Evolutionary conservation across 305 asterid genomes (phyloP), one percentile per base, ranked within the genome.

Genomic region (Fraxinus platypoda): DNA sequence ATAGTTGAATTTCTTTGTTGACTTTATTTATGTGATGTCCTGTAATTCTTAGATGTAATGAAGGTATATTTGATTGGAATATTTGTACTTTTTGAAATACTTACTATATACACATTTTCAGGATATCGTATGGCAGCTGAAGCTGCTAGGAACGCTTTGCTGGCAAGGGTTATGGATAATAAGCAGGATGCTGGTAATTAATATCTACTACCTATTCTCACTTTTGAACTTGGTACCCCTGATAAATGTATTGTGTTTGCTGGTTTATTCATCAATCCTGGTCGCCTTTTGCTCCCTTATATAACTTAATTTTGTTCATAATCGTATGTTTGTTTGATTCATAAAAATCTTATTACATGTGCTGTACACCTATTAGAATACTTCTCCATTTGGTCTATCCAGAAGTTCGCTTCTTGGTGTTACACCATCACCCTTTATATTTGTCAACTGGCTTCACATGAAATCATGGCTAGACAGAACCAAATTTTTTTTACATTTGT

Each of bases 101-200:
- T 13, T 38, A 13, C 25, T 79, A 30, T 78, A 17, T 57, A 21
- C 31, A 30, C 76, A 4, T 78, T 75, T 78, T 75, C 86, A 94
- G 98, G 98, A 73, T 94, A 87, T 75, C 98, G 98, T 17, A 88
- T 94, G 97, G 98, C 97, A 38, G 90, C 95, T 73, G 98, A 94
- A 84, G 91, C 95, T 85, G 96, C 98, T 7, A 90, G 94, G 80
- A 85, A 84, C 82, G 96, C 97, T 25, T 85, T 94, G 88, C 87
- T 93, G 87, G 94, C 90, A 88, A 94, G 86, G 88, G 97, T 89
- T 7, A 90, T 91, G n/a, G 98, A 94, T 83, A 93, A 94, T 72
- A 94, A 93, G 81, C 86, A 83, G 76, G 95, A 94, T 86, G 90
- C 93, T 90, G 97, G 98, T 93, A 81, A 52, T 80, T 80, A 73